Evolutionary conservation across 2,329 filamentous ascomycete species (phyloP).

Genomic region (Claviceps capensis): DNA sequence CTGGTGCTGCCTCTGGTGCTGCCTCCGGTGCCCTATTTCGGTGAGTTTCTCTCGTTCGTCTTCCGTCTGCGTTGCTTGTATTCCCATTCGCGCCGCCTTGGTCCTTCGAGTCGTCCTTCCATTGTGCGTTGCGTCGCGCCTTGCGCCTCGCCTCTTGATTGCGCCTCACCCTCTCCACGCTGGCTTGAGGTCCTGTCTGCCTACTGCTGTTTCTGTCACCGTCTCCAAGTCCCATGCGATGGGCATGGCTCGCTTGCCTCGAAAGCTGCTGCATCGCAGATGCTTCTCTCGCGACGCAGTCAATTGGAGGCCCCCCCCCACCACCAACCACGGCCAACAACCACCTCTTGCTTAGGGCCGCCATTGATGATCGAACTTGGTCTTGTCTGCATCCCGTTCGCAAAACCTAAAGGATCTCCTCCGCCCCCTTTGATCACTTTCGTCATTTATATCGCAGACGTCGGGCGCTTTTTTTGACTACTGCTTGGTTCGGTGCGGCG

Average conservation of each 20-base stretch:
- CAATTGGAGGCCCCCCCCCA: constrained; percentile 1
- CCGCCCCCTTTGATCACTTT: neutral
- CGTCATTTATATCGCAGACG: neutral
- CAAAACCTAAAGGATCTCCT: constrained; percentile 1
- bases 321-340: neutral
- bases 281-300: constrained; percentile 1
- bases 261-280: constrained; percentile 4
- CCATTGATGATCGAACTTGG: neutral
- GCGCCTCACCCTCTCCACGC: neutral
- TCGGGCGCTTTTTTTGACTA: neutral
- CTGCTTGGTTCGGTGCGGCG: neutral
- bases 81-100: constrained; percentile 2
- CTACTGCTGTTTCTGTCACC: constrained; percentile 1
- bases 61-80: constrained; percentile 1
- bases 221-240: neutral
- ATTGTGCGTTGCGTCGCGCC: neutral
- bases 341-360: neutral
- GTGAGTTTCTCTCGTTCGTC: constrained; percentile 2
- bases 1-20: neutral
- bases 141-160: constrained; percentile 1
- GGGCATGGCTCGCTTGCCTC: constrained; percentile 2
- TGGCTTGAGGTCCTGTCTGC: constrained; percentile 1
- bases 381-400: constrained; percentile 1
- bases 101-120: constrained; percentile 3
- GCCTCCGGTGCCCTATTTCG: neutral